Conservation (phyloP, 176 grass and related monocot genomes). For the Oryza coarctata region DNA sequence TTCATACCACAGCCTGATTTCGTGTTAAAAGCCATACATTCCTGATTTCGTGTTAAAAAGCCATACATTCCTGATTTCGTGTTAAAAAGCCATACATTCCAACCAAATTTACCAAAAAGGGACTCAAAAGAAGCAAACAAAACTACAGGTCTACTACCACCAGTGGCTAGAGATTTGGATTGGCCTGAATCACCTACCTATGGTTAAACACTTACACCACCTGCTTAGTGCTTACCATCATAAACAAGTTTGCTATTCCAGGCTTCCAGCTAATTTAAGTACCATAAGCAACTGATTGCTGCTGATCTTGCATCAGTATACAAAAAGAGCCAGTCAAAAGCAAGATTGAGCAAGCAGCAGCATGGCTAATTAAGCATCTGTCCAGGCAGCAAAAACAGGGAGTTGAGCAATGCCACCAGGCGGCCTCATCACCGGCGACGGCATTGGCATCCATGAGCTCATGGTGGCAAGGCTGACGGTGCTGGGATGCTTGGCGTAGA, state of each 20-base stretch:
- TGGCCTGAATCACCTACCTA: conserved; percentile 24
- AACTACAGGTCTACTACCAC: not conserved
- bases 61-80: conserved; percentile 37
- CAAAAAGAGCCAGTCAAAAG: not conserved
- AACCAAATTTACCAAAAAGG: conserved; percentile 23
- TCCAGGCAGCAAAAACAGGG: conserved; percentile 81
- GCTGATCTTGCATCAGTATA: conserved; percentile 19
- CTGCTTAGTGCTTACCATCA: not conserved
- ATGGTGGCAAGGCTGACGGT: conserved; percentile 13
- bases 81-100: conserved; percentile 22
- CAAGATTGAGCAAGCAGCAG: not conserved
- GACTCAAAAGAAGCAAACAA: conserved; percentile 35
- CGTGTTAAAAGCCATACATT: conserved; percentile 28
- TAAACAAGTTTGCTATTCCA: not conserved
- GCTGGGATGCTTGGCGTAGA: conserved; percentile 39
- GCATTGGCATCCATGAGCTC: conserved; percentile 49
- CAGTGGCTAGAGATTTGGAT: not conserved
- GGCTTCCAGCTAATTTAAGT: not conserved
- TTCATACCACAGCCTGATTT: conserved; percentile 35
- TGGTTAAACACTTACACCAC: conserved; percentile 24
- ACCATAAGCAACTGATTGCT: conserved; percentile 1
- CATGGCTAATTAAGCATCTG: conserved; percentile 33
- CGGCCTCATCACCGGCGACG: conserved; percentile 18
- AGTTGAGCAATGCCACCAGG: conserved; percentile 30
- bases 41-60: conserved; percentile 22